Percentiles rank a stretch among this genome's conserved stretches.
These are phyloP conservation scores for Penicillium sclerotigenum DNA, from an alignment of 2,329 filamentous ascomycete species.

Conservation along the genomic window DNA sequence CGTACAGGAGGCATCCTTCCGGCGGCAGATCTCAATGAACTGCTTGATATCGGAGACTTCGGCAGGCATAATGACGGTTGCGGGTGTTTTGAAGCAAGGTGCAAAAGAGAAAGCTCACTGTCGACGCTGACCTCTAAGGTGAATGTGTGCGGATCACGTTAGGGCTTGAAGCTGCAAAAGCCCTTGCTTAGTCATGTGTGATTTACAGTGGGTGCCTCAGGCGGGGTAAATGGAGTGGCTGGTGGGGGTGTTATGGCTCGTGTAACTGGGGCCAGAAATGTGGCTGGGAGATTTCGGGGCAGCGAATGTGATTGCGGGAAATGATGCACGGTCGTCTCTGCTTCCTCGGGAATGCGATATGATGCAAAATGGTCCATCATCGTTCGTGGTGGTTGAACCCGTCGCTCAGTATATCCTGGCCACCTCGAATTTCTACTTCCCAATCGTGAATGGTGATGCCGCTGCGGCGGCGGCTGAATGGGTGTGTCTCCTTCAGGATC, in stretches of 20 bases:
- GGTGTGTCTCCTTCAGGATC: neutral
- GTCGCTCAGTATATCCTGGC: constrained; percentile 1
- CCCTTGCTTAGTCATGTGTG: constrained; percentile 20
- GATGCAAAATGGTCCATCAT: neutral
- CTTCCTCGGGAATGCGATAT: constrained; percentile 3
- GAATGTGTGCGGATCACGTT: constrained; percentile 27
- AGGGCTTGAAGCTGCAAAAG: constrained; percentile 21
- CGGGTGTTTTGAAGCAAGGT: constrained; percentile 22
- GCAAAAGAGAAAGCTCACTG: constrained; percentile 19
- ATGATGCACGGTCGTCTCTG: neutral
- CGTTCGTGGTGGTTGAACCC: neutral
- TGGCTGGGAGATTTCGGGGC: neutral
- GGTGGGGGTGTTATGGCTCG: neutral
- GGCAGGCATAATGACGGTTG: constrained; percentile 77
- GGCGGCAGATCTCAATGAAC: constrained; percentile 99
- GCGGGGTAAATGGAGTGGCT: constrained; percentile 4
- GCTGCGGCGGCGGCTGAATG: neutral
- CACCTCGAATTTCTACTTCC: constrained; percentile 6
- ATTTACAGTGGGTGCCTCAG: neutral
- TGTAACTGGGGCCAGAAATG: neutral
- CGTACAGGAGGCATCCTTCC: constrained; percentile 99
- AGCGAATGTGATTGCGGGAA: neutral
- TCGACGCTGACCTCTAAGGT: constrained; percentile 14
- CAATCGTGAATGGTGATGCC: constrained; percentile 6
- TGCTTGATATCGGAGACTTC: constrained; percentile 99